Evolutionary conservation across 805 yeast species (phyloP).

Genomic region (Kuraishia borneana): DNA sequence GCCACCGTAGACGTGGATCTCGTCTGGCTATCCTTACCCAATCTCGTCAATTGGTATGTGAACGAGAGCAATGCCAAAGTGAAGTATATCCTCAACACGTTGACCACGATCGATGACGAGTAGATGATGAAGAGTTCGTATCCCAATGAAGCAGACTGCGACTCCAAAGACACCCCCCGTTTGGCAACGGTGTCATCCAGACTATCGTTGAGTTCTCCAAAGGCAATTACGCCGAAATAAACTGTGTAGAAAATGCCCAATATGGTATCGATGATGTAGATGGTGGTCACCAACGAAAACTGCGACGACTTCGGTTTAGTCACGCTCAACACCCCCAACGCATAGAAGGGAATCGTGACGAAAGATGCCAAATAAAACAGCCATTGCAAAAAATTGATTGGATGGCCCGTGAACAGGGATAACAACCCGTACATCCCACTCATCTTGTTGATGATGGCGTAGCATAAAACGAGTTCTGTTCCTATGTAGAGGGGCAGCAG

Average conservation of each 20-base stretch:
- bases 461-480: conserved; percentile 68
- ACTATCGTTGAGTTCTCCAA: conserved; percentile 14
- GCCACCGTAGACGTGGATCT: neutral
- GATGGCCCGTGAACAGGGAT: conserved; percentile 84
- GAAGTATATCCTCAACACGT: conserved; percentile 45
- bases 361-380: conserved; percentile 59
- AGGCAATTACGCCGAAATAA: conserved; percentile 72
- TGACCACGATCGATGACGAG: conserved; percentile 34
- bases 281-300: conserved; percentile 49
- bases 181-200: neutral
- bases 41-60: conserved; percentile 41
- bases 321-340: conserved; percentile 42
- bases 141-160: conserved; percentile 54
- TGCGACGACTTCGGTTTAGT: conserved; percentile 46
- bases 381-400: conserved; percentile 77
- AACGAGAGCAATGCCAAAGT: conserved; percentile 48
- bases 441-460: conserved; percentile 76
- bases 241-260: conserved; percentile 58
- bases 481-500: conserved; percentile 75
- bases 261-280: conserved; percentile 59
- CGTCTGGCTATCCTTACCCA: conserved; percentile 18
- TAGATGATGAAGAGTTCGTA: conserved; percentile 50
- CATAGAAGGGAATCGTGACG: conserved; percentile 50
- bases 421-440: conserved; percentile 82
- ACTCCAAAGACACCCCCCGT: conserved; percentile 15